These are phyloP conservation scores for Aspergillus vadensis DNA, from an alignment of 2,329 filamentous ascomycete genomes.

Conservation along the genomic window DNA sequence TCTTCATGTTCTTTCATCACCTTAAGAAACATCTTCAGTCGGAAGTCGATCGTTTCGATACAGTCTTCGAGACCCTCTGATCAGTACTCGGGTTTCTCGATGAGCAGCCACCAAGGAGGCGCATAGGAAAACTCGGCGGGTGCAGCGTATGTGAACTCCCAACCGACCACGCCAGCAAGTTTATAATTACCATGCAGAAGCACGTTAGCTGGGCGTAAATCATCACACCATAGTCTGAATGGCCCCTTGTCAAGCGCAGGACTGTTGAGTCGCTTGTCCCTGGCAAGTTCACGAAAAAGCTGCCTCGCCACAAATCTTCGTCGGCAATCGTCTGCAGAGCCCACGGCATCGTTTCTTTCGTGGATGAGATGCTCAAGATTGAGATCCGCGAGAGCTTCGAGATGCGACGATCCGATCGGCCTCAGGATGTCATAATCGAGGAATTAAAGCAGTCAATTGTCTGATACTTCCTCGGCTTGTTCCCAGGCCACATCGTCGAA, in stretches of 20 bases:
- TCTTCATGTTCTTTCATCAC: not conserved
- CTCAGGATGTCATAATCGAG: not conserved
- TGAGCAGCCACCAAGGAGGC: constrained; percentile 22
- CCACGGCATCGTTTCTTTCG: constrained; percentile 44
- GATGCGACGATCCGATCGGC: constrained; percentile 38
- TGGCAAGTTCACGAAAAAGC: constrained; percentile 23
- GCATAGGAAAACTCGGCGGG: constrained; percentile 19
- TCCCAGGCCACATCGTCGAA: not conserved
- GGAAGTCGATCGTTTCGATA: not conserved
- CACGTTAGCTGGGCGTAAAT: constrained; percentile 21
- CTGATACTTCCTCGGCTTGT: not conserved
- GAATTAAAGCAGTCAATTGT: not conserved
- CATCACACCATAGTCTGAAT: constrained; percentile 27
- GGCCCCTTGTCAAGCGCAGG: constrained; percentile 21
- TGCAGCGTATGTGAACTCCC: constrained; percentile 25
- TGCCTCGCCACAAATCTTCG: constrained; percentile 22
- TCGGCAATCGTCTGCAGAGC: constrained; percentile 27
- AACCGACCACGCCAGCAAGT: constrained; percentile 19
- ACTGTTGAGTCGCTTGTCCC: constrained; percentile 6
- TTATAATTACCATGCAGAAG: constrained; percentile 13
- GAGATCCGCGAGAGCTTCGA: constrained; percentile 43
- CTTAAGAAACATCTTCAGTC: not conserved
- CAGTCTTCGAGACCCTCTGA: not conserved
- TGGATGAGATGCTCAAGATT: constrained; percentile 44
- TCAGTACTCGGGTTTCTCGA: not conserved